Evolutionary conservation across 192 early-diverging fungal genomes (phyloP).

Genomic region (Rhizoclosmatium globosum): DNA sequence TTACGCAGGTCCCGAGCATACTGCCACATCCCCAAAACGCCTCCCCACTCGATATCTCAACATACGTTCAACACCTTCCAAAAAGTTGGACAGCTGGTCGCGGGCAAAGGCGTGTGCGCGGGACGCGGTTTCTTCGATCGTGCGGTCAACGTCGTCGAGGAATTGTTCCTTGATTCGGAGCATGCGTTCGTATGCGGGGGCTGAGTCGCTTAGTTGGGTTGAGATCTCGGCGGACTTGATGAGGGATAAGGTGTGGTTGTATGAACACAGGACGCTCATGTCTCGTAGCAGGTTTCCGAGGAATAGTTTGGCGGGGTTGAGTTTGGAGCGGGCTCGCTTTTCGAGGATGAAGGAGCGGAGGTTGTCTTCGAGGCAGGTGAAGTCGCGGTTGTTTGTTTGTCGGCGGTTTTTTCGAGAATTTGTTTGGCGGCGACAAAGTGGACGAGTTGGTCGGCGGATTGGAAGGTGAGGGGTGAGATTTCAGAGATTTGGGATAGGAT

Average conservation of each 20-base stretch:
- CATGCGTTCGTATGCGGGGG: conserved; percentile 80
- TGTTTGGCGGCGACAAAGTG: conserved; percentile 91
- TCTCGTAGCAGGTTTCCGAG: conserved; percentile 86
- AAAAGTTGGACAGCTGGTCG: conserved; percentile 54
- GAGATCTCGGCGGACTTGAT: conserved; percentile 69
- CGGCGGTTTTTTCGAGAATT: conserved; percentile 40
- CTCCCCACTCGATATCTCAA: conserved; percentile 79
- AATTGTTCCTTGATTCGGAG: conserved; percentile 75
- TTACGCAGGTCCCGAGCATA: conserved; percentile 84
- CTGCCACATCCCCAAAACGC: conserved; percentile 83
- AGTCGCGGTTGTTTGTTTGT: conserved; percentile 54
- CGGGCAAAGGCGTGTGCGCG: conserved; percentile 41
- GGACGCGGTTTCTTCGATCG: conserved; percentile 50
- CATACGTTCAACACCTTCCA: conserved; percentile 75
- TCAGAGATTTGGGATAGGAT: conserved; percentile 97
- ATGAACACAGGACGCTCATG: conserved; percentile 73
- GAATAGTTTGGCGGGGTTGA: conserved; percentile 93
- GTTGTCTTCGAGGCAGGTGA: conserved; percentile 83
- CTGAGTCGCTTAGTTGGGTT: conserved; percentile 38
- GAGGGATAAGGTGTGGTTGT: conserved; percentile 71
- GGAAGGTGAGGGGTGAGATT: conserved; percentile 93
- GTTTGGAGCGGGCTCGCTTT: conserved; percentile 93
- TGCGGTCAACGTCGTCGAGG: conserved; percentile 61
- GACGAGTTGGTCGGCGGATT: conserved; percentile 88
- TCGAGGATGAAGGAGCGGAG: conserved; percentile 93